These are phyloP conservation scores for Candida mattraensis DNA, from an alignment of 805 yeast species.

Conservation along the genomic window DNA sequence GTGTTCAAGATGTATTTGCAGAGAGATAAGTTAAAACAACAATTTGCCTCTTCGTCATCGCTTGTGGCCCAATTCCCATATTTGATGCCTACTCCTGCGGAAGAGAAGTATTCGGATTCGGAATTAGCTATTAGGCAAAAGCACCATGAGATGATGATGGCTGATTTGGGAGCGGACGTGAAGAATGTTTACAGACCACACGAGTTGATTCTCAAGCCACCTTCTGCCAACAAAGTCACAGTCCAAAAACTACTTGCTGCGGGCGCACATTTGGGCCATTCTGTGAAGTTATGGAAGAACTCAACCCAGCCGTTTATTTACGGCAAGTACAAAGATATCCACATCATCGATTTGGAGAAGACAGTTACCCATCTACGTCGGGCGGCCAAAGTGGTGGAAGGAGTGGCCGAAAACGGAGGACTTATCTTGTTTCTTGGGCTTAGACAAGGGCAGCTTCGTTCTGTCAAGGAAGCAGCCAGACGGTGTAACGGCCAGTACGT, in stretches of 20 bases:
- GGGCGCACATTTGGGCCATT: conserved; percentile 93
- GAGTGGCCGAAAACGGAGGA: conserved; percentile 83
- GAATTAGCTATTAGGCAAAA: conserved; percentile 76
- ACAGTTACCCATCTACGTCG: conserved; percentile 74
- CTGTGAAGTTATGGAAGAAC: conserved; percentile 75
- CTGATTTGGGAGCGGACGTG: conserved; percentile 64
- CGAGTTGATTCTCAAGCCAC: conserved; percentile 61
- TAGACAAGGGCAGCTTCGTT: conserved; percentile 68
- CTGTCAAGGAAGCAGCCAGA: conserved; percentile 76
- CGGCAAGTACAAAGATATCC: conserved; percentile 89
- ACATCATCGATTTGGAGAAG: conserved; percentile 85
- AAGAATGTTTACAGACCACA: conserved; percentile 68
- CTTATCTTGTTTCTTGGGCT: conserved; percentile 79
- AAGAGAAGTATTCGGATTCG: conserved; percentile 70
- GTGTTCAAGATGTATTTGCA: conserved; percentile 28
- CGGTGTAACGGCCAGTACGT: conserved; percentile 81
- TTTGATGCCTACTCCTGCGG: conserved; percentile 57
- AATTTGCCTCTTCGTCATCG: conserved; percentile 25
- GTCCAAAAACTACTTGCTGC: conserved; percentile 78
- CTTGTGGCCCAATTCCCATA: conserved; percentile 51
- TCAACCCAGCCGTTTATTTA: conserved; percentile 82
- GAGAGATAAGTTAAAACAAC: conserved; percentile 23
- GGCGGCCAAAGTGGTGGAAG: conserved; percentile 83
- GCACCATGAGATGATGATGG: conserved; percentile 55
- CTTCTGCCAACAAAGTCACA: conserved; percentile 54